Evolutionary conservation across 257 asterid genomes (phyloP).

Genomic region (Nicotiana undulata): DNA sequence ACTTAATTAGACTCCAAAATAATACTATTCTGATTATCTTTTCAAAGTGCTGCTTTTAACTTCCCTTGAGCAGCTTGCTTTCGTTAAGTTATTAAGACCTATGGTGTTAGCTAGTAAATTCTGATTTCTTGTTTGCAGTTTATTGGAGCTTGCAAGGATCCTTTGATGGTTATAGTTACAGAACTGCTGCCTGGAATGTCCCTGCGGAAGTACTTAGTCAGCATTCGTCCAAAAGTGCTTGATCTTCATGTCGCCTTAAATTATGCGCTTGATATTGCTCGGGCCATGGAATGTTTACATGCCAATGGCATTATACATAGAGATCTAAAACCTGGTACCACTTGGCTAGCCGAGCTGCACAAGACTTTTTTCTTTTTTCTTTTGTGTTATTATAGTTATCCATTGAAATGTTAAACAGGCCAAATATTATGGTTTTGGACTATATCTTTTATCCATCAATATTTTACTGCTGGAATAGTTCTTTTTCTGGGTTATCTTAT

Average conservation of each 20-base stretch:
- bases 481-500: neutral
- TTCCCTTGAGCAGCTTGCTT: neutral
- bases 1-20: neutral
- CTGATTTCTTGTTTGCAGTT: slow-evolving; percentile 45
- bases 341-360: slow-evolving; percentile 28
- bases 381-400: slow-evolving; percentile 7
- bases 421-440: neutral
- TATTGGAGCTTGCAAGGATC: slow-evolving; percentile 98
- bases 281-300: slow-evolving; percentile 91
- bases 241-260: slow-evolving; percentile 64
- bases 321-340: slow-evolving; percentile 92
- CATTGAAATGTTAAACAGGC: slow-evolving; percentile 7
- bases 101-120: neutral
- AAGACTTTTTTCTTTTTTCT: slow-evolving; percentile 4
- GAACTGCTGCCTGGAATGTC: slow-evolving; percentile 97
- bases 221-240: slow-evolving; percentile 74
- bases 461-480: neutral
- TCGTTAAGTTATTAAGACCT: neutral
- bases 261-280: slow-evolving; percentile 88
- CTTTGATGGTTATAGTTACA: slow-evolving; percentile 91
- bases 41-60: neutral
- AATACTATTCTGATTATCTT: neutral
- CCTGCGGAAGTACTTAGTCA: slow-evolving; percentile 71
- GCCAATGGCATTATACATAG: slow-evolving; percentile 92
- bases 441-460: neutral